Evolutionary conservation across 148 eudicot genomes (phyloP).

Genomic region (Pharnaceum exiguum): DNA sequence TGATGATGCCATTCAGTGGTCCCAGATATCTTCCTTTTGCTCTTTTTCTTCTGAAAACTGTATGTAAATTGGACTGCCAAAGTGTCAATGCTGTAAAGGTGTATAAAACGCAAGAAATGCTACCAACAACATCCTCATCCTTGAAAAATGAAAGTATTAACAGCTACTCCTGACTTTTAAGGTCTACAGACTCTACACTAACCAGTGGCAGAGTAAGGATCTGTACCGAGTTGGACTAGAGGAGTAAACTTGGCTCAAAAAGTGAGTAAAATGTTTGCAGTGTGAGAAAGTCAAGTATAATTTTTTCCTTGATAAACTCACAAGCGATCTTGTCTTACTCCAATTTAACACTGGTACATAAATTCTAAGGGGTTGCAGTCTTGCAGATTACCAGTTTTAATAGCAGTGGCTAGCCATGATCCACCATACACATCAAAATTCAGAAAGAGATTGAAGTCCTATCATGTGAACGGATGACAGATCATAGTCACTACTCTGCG

Average conservation of each 20-base stretch:
- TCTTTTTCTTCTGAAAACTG: neutral
- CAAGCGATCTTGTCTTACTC: too few species aligned
- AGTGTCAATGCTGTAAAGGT: conserved; percentile 6
- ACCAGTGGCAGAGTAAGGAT: too few species aligned
- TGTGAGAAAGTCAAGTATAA: too few species aligned
- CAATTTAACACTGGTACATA: too few species aligned
- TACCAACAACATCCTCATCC: neutral
- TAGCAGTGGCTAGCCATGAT: too few species aligned
- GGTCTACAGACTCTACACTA: too few species aligned
- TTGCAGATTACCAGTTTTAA: too few species aligned
- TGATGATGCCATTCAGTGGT: conserved; percentile 16
- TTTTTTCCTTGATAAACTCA: too few species aligned
- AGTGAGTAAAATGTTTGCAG: too few species aligned
- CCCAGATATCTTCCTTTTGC: neutral
- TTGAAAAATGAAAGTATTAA: conserved; percentile 2
- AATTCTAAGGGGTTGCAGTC: too few species aligned
- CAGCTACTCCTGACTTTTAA: conserved; percentile 7
- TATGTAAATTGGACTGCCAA: conserved; percentile 4
- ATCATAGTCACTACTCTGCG: conserved; percentile 13
- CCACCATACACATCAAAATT: neutral
- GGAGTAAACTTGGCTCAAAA: too few species aligned
- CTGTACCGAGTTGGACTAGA: too few species aligned
- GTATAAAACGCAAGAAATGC: neutral
- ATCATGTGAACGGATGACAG: conserved; percentile 8
- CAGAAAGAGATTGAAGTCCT: conserved; percentile 5